These are phyloP conservation scores for Starmerella powellii DNA, from an alignment of 805 yeast genomes.

Conservation along the genomic window DNA sequence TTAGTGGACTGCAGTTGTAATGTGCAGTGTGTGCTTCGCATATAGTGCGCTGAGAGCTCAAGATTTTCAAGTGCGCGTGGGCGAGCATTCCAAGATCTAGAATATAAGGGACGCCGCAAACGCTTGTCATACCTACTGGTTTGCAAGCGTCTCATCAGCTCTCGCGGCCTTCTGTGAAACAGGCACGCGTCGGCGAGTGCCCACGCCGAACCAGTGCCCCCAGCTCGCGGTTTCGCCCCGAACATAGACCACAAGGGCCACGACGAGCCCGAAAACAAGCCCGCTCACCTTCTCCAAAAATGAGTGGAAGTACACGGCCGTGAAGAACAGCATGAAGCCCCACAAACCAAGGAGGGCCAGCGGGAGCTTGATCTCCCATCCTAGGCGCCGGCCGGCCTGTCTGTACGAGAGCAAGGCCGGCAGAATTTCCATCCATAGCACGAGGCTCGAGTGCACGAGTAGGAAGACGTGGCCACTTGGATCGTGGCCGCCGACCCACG, in stretches of 20 bases:
- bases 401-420: slow-evolving; percentile 24
- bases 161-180: too few species aligned
- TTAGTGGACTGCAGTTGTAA: too few species aligned
- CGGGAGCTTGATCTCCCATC: slow-evolving; percentile 25
- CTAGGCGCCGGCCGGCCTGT: slow-evolving; percentile 3
- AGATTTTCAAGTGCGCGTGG: too few species aligned
- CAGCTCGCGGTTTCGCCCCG: slow-evolving; percentile 9
- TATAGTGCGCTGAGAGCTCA: too few species aligned
- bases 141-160: too few species aligned
- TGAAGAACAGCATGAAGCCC: slow-evolving; percentile 80
- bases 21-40: too few species aligned
- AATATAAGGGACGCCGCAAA: too few species aligned
- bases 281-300: slow-evolving; percentile 65
- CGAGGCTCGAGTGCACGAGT: slow-evolving; percentile 51
- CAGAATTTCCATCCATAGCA: slow-evolving; percentile 52
- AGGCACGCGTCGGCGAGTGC: too few species aligned
- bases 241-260: slow-evolving; percentile 38
- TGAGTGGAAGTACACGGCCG: slow-evolving; percentile 77
- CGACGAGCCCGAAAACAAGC: slow-evolving; percentile 42
- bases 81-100: too few species aligned
- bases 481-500: slow-evolving; percentile 82
- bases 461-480: slow-evolving; percentile 90
- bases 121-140: too few species aligned
- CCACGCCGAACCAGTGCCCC: slow-evolving; percentile 6
- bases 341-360: slow-evolving; percentile 40